Base-by-base conservation (phyloP, 495 filamentous ascomycete species). In the Penicillium robsamsonii region DNA sequence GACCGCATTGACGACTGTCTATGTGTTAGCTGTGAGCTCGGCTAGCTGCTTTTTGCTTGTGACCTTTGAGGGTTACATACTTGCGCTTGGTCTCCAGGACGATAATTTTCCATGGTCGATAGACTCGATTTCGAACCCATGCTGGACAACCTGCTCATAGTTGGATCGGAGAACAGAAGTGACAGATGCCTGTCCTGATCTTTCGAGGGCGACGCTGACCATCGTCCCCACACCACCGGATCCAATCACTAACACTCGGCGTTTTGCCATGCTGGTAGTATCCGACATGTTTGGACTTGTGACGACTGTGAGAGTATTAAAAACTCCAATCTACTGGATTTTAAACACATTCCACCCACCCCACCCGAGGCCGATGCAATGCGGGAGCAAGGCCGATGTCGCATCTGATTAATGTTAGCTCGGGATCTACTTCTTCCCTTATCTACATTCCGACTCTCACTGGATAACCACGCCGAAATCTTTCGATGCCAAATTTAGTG, bases 151-250 rank as follows among this genome's bases (percentile, higher is more conserved):
- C 9, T 63, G 70, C 5, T 70, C 72, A 69, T 78, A 84, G 62
- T 84, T 85, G 5, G 78, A 81, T 15, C 82, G 74, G 55, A 79
- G 78, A 15, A 84, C 66, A 5, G 75, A 70, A 9, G 77, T 79
- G 29, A 80, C 72, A 12, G 51, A 55, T 30, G 71, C 71, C 42
- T 42, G 50, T 8, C 68, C 61, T 37, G 72, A 72, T 42, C 70
- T 62, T 27, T 74, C 62, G 17, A 84, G 71, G 10, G 79, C 66
- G 61, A 75, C 79, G 24, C 68, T 66, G 46, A 80, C 81, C 40
- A 79, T 70, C 0, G 73, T 62, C 27, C 81, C 81, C 1, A 84
- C 70, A 46, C 73, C 71, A 2, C 81, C 81, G 12, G 72, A 63
- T 29, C 81, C 81, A 52, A 82, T 76, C 10, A 83, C 53, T 11